Evolutionary conservation across 2,329 filamentous ascomycete species (phyloP).

Genomic region (Didymella pomorum): DNA sequence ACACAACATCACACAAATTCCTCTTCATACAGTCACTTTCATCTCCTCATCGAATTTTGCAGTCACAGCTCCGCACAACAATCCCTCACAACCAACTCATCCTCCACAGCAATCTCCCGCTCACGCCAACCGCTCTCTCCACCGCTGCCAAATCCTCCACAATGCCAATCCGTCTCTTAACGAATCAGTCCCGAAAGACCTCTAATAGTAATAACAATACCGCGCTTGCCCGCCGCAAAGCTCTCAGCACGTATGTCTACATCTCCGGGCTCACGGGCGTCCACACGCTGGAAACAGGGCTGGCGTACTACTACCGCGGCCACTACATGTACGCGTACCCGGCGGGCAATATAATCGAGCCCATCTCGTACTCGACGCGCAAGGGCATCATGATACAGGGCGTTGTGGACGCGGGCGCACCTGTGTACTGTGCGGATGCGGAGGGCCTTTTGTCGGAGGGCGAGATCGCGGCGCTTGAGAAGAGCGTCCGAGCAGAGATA

Average conservation of each 20-base stretch:
- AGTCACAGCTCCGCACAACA: not conserved
- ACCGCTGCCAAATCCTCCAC: not conserved
- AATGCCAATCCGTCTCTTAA: not conserved
- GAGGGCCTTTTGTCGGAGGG: conserved; percentile 16
- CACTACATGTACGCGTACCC: conserved; percentile 38
- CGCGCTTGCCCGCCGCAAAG: conserved; percentile 16
- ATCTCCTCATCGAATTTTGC: not conserved
- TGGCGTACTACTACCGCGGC: conserved; percentile 45
- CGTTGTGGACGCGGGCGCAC: conserved; percentile 16
- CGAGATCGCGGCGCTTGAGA: conserved; percentile 24
- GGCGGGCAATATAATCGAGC: conserved; percentile 30
- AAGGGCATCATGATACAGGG: conserved; percentile 30
- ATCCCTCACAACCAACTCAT: not conserved
- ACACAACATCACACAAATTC: not conserved
- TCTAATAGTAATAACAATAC: not conserved
- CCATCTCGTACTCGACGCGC: conserved; percentile 30
- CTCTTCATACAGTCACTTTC: not conserved
- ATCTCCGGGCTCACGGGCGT: conserved; percentile 35
- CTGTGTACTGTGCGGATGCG: conserved; percentile 11
- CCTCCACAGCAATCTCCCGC: too few relatives aligned
- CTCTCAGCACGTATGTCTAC: conserved; percentile 29
- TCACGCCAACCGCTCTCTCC: not conserved
- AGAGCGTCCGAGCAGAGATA: too few relatives aligned
- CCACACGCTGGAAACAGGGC: conserved; percentile 32
- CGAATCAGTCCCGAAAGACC: not conserved